Evolutionary conservation across 495 filamentous ascomycete species (phyloP), one percentile per base, ranked within the genome.

Genomic region (Penicillium verhagenii): DNA sequence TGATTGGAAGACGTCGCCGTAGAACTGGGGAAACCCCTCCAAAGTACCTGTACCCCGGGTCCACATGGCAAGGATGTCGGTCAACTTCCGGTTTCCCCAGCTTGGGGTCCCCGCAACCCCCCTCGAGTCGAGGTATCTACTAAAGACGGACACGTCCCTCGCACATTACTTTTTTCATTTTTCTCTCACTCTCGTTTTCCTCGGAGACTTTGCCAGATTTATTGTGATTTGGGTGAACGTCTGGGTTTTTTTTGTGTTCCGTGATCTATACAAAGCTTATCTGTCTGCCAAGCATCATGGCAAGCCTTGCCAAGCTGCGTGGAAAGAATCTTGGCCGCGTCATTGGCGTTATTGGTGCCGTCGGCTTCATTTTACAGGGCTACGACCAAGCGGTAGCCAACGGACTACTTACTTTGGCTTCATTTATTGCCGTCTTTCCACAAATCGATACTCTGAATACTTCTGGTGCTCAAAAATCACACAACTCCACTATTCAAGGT

Each of bases 301-400:
- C 37, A 43, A n/a, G n/a, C n/a, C 45, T 55, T 10, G 42, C 54
- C 47, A 54, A 40, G 49, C 51, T 62, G 0, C 53, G 52, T 31
- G 59, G 59, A 14, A 62, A 58, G 28, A 46, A 52, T 9, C 52
- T 62, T 31, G 45, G 43, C 51, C 55, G 38, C 10, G 47, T 59
- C 26, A 57, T 63, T 28, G 38, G 60, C 25, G 16, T 63, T 2
- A 26, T 63, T 37, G 60, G 57, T 4, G 60, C 60, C 16, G 53
- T 60, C 2, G 60, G 57, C 8, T 79, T 76, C 56, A 63, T 75
- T 39, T 53, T 79, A 13, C 77, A 78, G 51, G 77, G 78, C 8
- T 81, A 79, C 60, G 75, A 79, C 49, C 70, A 79, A 38, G 70
- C 75, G 16, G 72, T 71, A 24, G 58, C 72, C 25, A 71, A 73